These are phyloP conservation scores for Eucalyptus lansdowneana DNA, from an alignment of 345 rosid species.

Conservation along the genomic window DNA sequence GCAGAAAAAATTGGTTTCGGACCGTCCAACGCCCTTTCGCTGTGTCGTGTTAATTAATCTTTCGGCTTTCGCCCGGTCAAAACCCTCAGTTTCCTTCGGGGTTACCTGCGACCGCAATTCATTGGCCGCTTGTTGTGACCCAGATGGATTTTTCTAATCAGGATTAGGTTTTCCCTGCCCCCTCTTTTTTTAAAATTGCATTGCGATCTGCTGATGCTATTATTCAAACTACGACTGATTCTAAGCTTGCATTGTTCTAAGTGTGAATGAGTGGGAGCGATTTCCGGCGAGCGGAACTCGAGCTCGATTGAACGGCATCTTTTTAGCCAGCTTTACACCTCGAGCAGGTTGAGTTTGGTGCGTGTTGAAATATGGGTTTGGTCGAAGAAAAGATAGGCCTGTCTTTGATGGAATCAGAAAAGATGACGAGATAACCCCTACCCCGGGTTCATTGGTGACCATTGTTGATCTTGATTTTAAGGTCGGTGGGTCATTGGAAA, in stretches of 20 bases:
- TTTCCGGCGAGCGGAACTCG: neutral
- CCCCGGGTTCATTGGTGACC: neutral
- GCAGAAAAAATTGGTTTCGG: neutral
- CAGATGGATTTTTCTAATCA: neutral
- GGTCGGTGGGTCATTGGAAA: neutral
- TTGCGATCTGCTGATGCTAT: neutral
- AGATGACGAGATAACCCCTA: neutral
- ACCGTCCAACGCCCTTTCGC: neutral
- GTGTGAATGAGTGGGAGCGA: neutral
- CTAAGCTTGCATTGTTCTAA: neutral
- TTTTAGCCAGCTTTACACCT: neutral
- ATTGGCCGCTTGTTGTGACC: neutral
- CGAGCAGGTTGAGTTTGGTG: neutral
- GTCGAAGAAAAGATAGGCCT: neutral
- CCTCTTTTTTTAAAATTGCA: neutral
- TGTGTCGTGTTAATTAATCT: neutral
- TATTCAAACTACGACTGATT: neutral
- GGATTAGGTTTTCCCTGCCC: neutral
- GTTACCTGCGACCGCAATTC: neutral
- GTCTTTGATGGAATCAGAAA: neutral
- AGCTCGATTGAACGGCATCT: neutral
- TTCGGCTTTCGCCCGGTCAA: neutral
- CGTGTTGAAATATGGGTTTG: neutral
- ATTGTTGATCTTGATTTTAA: neutral
- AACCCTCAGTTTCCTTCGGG: neutral